Percentiles rank a stretch among this genome's conserved stretches.
phyloP scores from a whole-genome alignment of 2,329 filamentous ascomycete genomes.

The Fusarium cyanostomum region DNA sequence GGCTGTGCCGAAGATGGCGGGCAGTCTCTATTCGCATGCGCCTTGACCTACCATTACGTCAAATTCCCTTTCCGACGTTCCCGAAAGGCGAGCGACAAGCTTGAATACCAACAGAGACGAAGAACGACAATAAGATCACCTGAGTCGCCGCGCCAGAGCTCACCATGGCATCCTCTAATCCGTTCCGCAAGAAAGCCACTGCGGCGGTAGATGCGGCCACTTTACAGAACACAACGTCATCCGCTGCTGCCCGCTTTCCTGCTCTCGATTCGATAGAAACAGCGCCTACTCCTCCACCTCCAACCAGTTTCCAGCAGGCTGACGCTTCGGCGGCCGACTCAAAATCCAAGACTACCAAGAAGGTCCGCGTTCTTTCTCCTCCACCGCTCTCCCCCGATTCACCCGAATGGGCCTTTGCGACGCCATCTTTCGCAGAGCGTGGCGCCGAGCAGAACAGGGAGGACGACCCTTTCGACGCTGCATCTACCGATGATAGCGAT shows the following conservation, averaged over 20 bases:
- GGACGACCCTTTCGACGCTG: constrained; percentile 49
- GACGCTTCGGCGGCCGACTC: constrained; percentile 48
- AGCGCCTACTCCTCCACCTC: constrained; percentile 40
- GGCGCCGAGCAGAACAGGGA: constrained; percentile 35
- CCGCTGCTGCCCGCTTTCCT: constrained; percentile 34
- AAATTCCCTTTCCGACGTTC: constrained; percentile 18
- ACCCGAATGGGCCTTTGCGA: constrained; percentile 47
- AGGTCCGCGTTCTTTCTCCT: constrained; percentile 73
- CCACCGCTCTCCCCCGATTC: constrained; percentile 69
- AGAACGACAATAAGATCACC: constrained; percentile 13
- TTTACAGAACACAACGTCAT: constrained; percentile 11
- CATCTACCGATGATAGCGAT: constrained; percentile 43
- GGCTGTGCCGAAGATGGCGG: constrained; percentile 46
- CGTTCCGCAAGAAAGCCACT: constrained; percentile 59
- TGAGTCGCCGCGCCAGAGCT: constrained; percentile 10
- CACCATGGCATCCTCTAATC: constrained; percentile 56
- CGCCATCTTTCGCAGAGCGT: constrained; percentile 45
- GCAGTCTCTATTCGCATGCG: constrained; percentile 40
- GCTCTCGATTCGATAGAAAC: constrained; percentile 45
- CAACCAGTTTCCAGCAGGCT: constrained; percentile 37
- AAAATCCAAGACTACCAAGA: constrained; percentile 68
- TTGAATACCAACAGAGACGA: constrained; percentile 19
- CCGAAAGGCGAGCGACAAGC: constrained; percentile 21
- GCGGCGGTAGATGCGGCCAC: constrained; percentile 32
- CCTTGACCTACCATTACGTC: constrained; percentile 35